A percentile compares a stretch with the other conserved stretches of the same genome.
Conservation (phyloP, 108 stramenopile genomes). For the Asterionellopsis glacialis region DNA sequence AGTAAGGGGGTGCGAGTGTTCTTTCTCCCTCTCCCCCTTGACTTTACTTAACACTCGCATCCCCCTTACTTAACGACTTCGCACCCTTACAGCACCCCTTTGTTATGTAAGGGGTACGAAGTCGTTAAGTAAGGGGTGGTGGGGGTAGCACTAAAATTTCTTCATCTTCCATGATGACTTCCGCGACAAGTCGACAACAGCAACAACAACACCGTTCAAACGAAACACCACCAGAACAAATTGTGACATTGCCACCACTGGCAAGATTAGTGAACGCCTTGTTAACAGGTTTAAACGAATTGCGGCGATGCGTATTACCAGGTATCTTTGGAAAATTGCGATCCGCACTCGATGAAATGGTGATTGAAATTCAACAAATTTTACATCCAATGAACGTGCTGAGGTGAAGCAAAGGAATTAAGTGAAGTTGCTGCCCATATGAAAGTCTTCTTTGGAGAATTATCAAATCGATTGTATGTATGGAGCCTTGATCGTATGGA, state of each 20-base stretch:
- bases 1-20: no score
- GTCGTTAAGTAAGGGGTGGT: no score
- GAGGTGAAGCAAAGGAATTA: conserved; percentile 63
- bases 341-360: conserved; percentile 15
- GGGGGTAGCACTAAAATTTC: neutral
- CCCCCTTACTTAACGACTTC: no score
- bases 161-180: conserved; percentile 21
- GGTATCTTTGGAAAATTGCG: conserved; percentile 60
- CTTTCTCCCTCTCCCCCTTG: no score
- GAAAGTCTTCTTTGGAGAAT: conserved; percentile 43
- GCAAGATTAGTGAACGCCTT: conserved; percentile 77
- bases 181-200: conserved; percentile 19
- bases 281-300: conserved; percentile 74
- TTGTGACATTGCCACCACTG: conserved; percentile 75
- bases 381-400: conserved; percentile 67
- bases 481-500: no score
- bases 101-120: no score
- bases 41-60: no score
- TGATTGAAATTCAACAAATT: conserved; percentile 37
- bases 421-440: conserved; percentile 61
- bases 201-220: neutral
- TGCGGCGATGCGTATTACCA: conserved; percentile 78
- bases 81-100: no score
- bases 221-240: conserved; percentile 41
- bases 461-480: conserved; percentile 58